These are phyloP conservation scores for Amanita subjunquillea DNA, from an alignment of 768 basidiomycete genomes.

Conservation along the genomic window DNA sequence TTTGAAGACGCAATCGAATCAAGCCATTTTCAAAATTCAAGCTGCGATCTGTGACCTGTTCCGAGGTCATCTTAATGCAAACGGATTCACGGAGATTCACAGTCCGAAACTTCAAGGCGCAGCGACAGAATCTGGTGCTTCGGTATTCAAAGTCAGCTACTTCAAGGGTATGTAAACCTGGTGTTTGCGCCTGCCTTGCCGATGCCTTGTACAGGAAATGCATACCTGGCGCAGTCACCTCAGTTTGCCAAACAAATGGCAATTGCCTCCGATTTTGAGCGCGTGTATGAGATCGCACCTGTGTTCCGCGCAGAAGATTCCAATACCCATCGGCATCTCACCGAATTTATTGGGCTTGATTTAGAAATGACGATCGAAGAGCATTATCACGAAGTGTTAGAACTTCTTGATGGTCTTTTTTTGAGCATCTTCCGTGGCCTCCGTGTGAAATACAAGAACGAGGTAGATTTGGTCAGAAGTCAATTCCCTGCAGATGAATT, in stretches of 20 bases:
- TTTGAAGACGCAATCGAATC: conserved; percentile 81
- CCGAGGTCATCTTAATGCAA: conserved; percentile 63
- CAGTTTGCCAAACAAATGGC: conserved; percentile 99
- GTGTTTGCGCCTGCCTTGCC: neutral
- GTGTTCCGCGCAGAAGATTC: conserved; percentile 98
- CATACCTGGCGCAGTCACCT: conserved; percentile 93
- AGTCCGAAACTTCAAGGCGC: conserved; percentile 96
- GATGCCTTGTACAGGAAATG: conserved; percentile 43
- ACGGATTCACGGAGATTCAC: conserved; percentile 91
- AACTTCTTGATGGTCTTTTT: conserved; percentile 81
- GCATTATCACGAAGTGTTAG: conserved; percentile 97
- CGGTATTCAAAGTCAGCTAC: conserved; percentile 96
- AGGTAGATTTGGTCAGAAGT: conserved; percentile 71
- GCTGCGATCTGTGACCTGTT: conserved; percentile 84
- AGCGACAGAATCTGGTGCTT: conserved; percentile 93
- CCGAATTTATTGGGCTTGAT: conserved; percentile 98
- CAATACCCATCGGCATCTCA: conserved; percentile 95
- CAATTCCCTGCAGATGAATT: conserved; percentile 97
- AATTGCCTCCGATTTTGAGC: conserved; percentile 96
- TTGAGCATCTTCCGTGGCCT: conserved; percentile 81
- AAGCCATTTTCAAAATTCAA: conserved; percentile 90
- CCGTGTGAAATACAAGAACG: conserved; percentile 62
- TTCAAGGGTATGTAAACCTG: conserved; percentile 65
- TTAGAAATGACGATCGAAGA: conserved; percentile 98
- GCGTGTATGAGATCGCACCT: conserved; percentile 93